Conservation (phyloP, 148 eudicot species). For the Selenicereus undatus region DNA sequence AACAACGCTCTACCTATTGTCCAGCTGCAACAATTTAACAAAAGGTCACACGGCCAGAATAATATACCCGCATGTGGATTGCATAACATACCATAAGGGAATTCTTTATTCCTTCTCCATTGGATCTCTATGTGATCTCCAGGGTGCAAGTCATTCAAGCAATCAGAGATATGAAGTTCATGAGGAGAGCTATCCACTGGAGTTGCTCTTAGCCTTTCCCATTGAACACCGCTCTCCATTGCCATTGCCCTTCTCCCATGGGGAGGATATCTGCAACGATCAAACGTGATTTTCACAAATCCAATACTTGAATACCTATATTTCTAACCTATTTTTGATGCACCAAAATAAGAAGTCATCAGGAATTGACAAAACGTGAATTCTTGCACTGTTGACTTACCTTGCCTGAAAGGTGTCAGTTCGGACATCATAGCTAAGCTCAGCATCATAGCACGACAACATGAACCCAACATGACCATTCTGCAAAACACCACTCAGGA, state of each 20-base stretch:
- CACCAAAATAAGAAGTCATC: neutral
- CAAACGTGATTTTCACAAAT: slow-evolving; percentile 6
- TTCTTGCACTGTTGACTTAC: slow-evolving; percentile 28
- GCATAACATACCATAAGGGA: slow-evolving; percentile 75
- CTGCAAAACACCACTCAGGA: slow-evolving; percentile 35
- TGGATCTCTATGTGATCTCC: slow-evolving; percentile 97
- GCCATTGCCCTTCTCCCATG: slow-evolving; percentile 82
- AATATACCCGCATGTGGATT: neutral
- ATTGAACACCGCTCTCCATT: slow-evolving; percentile 61
- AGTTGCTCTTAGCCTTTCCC: slow-evolving; percentile 88
- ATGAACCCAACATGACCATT: slow-evolving; percentile 96
- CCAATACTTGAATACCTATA: neutral
- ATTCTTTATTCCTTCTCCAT: slow-evolving; percentile 94
- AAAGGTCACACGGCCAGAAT: slow-evolving; percentile 7
- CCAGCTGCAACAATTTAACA: slow-evolving; percentile 9
- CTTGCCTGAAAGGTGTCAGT: slow-evolving; percentile 87
- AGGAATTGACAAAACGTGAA: neutral
- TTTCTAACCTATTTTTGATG: neutral
- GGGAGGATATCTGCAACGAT: slow-evolving; percentile 69
- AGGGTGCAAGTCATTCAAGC: slow-evolving; percentile 68
- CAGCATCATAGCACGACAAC: slow-evolving; percentile 97
- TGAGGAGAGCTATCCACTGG: slow-evolving; percentile 73
- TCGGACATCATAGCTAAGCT: slow-evolving; percentile 69
- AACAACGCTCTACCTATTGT: slow-evolving; percentile 19
- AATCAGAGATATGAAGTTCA: slow-evolving; percentile 71